Base-by-base conservation (phyloP, 169 alveolate species). In the Cryptosporidium sp. region DNA sequence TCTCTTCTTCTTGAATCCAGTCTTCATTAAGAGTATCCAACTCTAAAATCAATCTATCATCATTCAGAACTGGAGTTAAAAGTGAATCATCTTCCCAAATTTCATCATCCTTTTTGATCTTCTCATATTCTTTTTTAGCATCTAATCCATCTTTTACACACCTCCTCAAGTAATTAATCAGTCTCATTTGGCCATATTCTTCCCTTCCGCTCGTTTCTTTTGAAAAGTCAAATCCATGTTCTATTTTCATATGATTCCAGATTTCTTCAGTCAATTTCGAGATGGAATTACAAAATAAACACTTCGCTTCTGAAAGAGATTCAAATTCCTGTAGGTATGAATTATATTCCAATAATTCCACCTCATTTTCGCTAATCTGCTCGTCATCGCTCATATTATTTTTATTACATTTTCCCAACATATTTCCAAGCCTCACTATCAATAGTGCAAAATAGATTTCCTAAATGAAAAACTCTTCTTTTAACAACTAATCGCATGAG, bases 21-120 rank as follows among this genome's bases (percentile, higher is more conserved):
- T 80, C 65, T 8, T 80, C 89, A 37, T 80, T 41, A 10, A 62
- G 45, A 31, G 51, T 43, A 41, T 80, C 75, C n/a, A 62, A 43
- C 26, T 80, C 89, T 23, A 80, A 67, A 9, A 80, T 80, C 52
- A 80, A 48, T 50, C 89, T 80, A 33, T 80, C 89, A 48, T 80
- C 75, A 21, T 21, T 26, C 26, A 80, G n/a, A 21, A 65, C 39
- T 37, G 69, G 75, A 33, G 14, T 48, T 55, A 59, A 62, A 2
- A 61, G 21, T 8, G 18, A 26, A 21, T 80, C 89, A 31, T 80
- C 89, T 1, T 80, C 29, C 89, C 89, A 80, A 41, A 58, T 26
- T 10, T 9, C 1, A 80, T 35, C 39, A 14, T 80, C 52, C 12
- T 62, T 43, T 29, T 16, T 80, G 16, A 80, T 65, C 9, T 65